These are phyloP conservation scores for Saccharum hybrid DNA, from an alignment of 202 grass and related monocot species.

Conservation along the genomic window DNA sequence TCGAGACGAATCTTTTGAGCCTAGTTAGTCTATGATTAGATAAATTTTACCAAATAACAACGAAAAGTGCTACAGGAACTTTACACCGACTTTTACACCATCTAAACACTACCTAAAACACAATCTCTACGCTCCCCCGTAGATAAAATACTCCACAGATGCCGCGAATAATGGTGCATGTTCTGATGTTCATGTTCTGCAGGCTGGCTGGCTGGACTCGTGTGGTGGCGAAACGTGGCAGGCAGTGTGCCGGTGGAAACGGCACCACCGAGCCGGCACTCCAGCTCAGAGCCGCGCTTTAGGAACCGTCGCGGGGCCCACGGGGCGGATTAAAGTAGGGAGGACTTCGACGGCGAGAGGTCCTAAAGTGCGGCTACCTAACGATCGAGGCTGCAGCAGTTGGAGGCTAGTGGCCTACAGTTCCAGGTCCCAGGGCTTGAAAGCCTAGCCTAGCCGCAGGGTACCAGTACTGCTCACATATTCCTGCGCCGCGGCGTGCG, in stretches of 20 bases:
- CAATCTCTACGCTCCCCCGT: background rate
- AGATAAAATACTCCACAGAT: background rate
- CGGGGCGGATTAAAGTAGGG: slow-evolving; percentile 17
- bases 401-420: background rate
- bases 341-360: too few relatives aligned
- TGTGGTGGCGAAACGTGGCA: slow-evolving; percentile 56
- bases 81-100: too few relatives aligned
- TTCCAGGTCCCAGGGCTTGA: background rate
- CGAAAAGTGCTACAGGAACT: too few relatives aligned
- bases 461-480: background rate
- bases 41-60: too few relatives aligned
- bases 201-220: background rate
- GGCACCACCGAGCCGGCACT: slow-evolving; percentile 20
- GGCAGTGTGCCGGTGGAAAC: slow-evolving; percentile 27
- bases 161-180: background rate
- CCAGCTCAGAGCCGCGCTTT: too few relatives aligned
- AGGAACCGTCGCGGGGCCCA: slow-evolving; percentile 28
- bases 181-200: slow-evolving; percentile 12
- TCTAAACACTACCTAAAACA: background rate
- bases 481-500: slow-evolving; percentile 6
- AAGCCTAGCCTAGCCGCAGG: background rate
- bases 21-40: too few relatives aligned
- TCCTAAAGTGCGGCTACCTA: slow-evolving; percentile 33
- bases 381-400: slow-evolving; percentile 31
- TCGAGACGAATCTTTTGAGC: too few relatives aligned